Base-by-base conservation (phyloP, 1,284 basidiomycete species). In the Rugosomyces carneus region DNA sequence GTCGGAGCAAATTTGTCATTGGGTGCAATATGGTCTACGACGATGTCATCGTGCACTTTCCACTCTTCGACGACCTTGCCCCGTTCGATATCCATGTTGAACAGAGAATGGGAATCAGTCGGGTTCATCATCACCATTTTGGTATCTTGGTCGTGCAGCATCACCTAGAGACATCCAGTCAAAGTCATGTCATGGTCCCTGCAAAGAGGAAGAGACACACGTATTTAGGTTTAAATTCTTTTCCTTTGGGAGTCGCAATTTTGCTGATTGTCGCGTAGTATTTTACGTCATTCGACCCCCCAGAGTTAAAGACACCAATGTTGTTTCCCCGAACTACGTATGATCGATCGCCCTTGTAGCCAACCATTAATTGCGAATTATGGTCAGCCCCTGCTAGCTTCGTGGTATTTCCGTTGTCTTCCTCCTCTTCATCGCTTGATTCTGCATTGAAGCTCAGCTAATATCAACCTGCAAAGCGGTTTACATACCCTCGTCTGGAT, bases 61-160 rank as follows among this genome's bases (percentile, higher is more conserved):
- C 93, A 98, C 65, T 99, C 95, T 60, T 99, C 96, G 6, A 99
- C 93, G 34, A 99, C 85, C 70, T 98, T 96, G 40, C 93, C 96
- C 37, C 86, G 85, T 65, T 95, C 92, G 52, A 99, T 80, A 65
- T 99, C 96, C 79, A 99, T 84, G 55, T 77, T 84, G 70, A 84
- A 98, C 29, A 99, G 69, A 0, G 93, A 85, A 58, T 93, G 82
- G n/a, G 84, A 80, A 44, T 93, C 84, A 29, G 67, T 62, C 1
- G 91, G 85, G 60, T 97, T 90, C 79, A 93, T 90, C 48, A 99
- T 63, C 44, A 99, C 73, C 93, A 99, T 94, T 68, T 93, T 91
- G 29, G 83, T 78, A 64, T 99, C 96, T 78, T 96, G 93, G 58
- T 98, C 89, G 64, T 99, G 95, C 27, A 98, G 72, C 95, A 99